Conservation (phyloP, 768 basidiomycete genomes). For the Lactarius hengduanensis region DNA sequence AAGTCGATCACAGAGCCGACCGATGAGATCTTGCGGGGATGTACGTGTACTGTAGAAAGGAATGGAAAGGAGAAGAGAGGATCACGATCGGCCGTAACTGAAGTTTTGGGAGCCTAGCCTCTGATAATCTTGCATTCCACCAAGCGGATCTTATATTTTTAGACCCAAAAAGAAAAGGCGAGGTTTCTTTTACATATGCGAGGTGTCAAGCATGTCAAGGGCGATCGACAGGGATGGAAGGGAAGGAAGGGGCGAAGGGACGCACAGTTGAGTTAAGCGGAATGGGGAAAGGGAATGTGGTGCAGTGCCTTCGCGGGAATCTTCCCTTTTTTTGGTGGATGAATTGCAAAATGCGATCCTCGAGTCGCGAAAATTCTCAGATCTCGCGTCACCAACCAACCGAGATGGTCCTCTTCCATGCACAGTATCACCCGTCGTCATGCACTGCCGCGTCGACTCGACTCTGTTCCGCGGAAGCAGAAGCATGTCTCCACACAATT, state of each 20-base stretch:
- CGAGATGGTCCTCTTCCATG: neutral
- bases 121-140: neutral
- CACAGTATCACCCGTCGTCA: neutral
- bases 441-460: neutral
- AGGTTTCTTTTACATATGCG: neutral
- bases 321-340: neutral
- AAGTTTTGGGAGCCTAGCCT: neutral
- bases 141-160: neutral
- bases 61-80: neutral
- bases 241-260: neutral
- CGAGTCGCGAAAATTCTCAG: neutral
- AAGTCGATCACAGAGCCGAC: neutral
- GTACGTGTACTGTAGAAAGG: neutral
- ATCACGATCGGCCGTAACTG: conserved; percentile 2
- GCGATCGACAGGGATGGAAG: neutral
- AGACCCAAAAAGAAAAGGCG: neutral
- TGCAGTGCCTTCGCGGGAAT: conserved; percentile 3
- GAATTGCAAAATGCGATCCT: neutral
- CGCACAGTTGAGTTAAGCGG: neutral
- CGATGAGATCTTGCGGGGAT: conserved; percentile 1
- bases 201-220: neutral
- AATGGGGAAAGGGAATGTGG: neutral
- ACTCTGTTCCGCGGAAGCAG: neutral
- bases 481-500: neutral
- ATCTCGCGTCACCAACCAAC: neutral